phyloP scores from a whole-genome alignment of 2,329 filamentous ascomycete species.

The Xylaria sp. region DNA sequence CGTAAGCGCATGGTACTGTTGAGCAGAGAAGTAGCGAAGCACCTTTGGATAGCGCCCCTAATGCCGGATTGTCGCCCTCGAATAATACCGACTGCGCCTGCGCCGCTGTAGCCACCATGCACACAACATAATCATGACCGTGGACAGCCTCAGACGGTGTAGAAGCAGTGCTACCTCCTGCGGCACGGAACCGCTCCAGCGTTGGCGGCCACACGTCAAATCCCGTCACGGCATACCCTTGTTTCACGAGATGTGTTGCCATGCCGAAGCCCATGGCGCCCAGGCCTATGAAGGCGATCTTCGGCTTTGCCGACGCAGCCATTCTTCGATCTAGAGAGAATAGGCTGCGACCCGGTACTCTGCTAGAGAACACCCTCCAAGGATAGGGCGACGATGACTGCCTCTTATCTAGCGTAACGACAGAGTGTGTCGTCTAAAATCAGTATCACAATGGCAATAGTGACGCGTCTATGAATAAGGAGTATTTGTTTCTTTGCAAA shows the following conservation, averaged over 20 bases:
- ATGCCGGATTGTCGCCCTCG: constrained; percentile 64
- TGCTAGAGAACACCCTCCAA: not conserved
- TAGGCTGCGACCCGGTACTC: not conserved
- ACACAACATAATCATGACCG: constrained; percentile 70
- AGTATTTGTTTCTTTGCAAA: too few relatives aligned
- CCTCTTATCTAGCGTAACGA: not conserved
- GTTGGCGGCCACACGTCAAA: constrained; percentile 77
- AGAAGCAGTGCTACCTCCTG: constrained; percentile 68
- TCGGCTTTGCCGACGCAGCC: constrained; percentile 51
- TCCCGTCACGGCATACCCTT: constrained; percentile 74
- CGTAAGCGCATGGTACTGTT: constrained; percentile 75
- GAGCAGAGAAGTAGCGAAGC: constrained; percentile 75
- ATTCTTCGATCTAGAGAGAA: constrained; percentile 19
- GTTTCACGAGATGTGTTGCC: constrained; percentile 77
- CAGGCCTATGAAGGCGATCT: constrained; percentile 76
- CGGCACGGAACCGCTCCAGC: constrained; percentile 71
- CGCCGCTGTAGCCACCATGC: constrained; percentile 79
- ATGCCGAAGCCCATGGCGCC: constrained; percentile 87
- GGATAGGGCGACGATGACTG: not conserved
- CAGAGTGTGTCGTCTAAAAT: not conserved
- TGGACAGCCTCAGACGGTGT: constrained; percentile 71
- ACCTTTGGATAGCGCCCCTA: constrained; percentile 63
- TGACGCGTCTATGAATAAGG: too few relatives aligned
- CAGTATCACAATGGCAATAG: not conserved
- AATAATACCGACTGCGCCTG: constrained; percentile 76